Evolutionary conservation across 2,329 filamentous ascomycete genomes (phyloP).

Genomic region (Phyllosticta paracitricarpa): DNA sequence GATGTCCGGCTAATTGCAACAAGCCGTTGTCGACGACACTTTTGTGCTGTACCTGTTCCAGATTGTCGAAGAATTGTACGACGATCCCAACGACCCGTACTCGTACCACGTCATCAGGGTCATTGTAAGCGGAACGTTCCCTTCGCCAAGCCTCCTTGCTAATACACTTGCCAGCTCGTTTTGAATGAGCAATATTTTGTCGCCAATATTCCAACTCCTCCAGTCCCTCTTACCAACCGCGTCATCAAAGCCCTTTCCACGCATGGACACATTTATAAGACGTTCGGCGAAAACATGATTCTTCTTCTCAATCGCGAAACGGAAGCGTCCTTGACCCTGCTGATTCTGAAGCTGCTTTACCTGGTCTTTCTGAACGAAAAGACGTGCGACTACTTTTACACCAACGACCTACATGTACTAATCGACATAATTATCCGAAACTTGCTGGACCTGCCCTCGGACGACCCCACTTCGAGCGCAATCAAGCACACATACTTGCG

Average conservation of each 20-base stretch:
- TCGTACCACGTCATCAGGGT: constrained; percentile 93
- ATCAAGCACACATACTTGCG: constrained; percentile 90
- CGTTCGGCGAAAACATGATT: constrained; percentile 96
- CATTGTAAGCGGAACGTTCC: constrained; percentile 48
- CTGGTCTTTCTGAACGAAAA: constrained; percentile 84
- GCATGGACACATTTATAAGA: constrained; percentile 73
- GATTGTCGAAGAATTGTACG: constrained; percentile 77
- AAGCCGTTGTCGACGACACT: constrained; percentile 54
- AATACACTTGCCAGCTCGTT: constrained; percentile 54
- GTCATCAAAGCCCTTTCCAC: constrained; percentile 85
- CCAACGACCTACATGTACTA: constrained; percentile 88
- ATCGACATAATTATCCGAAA: constrained; percentile 95
- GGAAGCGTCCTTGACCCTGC: constrained; percentile 83
- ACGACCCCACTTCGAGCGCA: constrained; percentile 42
- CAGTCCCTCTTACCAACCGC: constrained; percentile 65
- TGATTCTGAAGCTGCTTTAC: constrained; percentile 95
- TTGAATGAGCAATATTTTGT: constrained; percentile 99
- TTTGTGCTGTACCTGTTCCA: constrained; percentile 79
- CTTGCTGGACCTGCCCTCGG: constrained; percentile 86
- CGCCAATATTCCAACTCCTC: constrained; percentile 40
- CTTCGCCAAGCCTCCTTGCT: background rate
- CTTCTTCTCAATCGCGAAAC: constrained; percentile 86
- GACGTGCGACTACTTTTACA: constrained; percentile 98
- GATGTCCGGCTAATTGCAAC: no score
- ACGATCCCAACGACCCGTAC: constrained; percentile 85